A percentile compares a stretch with the other conserved stretches of the same genome.
These are phyloP conservation scores for Ustilago nuda DNA, from an alignment of 1,284 basidiomycete genomes.

Conservation along the genomic window DNA sequence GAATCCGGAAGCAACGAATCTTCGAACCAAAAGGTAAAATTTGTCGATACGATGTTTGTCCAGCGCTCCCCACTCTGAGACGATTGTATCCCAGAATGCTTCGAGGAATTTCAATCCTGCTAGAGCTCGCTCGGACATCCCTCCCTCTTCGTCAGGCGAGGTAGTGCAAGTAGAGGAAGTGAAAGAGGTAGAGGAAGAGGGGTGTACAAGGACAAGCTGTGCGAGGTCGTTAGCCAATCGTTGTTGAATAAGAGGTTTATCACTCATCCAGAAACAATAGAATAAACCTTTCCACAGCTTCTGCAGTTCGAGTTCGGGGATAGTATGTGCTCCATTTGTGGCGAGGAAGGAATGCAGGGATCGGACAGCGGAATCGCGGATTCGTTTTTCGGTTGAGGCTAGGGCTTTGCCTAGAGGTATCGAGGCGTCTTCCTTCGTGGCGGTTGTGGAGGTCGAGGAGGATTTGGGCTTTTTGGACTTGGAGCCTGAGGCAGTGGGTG, in stretches of 20 bases:
- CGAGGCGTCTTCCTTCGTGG: slow-evolving; percentile 13
- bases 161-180: neutral
- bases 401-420: slow-evolving; percentile 61
- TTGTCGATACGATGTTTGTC: slow-evolving; percentile 87
- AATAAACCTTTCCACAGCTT: slow-evolving; percentile 98
- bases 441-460: neutral
- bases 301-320: slow-evolving; percentile 81
- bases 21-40: slow-evolving; percentile 91
- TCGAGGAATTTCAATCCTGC: slow-evolving; percentile 81
- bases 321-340: slow-evolving; percentile 53
- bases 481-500: neutral
- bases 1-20: slow-evolving; percentile 87
- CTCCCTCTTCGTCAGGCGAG: neutral
- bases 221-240: slow-evolving; percentile 86
- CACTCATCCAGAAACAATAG: slow-evolving; percentile 99
- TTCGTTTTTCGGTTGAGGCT: slow-evolving; percentile 73
- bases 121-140: slow-evolving; percentile 55
- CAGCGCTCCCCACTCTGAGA: slow-evolving; percentile 90
- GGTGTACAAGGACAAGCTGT: slow-evolving; percentile 73
- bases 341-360: slow-evolving; percentile 77
- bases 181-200: slow-evolving; percentile 3
- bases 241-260: slow-evolving; percentile 96
- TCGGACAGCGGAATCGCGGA: slow-evolving; percentile 84
- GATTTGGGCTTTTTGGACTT: slow-evolving; percentile 22
- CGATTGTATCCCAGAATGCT: slow-evolving; percentile 90